Conservation (phyloP, 176 grass and related monocot genomes). For the Olyra latifolia region DNA sequence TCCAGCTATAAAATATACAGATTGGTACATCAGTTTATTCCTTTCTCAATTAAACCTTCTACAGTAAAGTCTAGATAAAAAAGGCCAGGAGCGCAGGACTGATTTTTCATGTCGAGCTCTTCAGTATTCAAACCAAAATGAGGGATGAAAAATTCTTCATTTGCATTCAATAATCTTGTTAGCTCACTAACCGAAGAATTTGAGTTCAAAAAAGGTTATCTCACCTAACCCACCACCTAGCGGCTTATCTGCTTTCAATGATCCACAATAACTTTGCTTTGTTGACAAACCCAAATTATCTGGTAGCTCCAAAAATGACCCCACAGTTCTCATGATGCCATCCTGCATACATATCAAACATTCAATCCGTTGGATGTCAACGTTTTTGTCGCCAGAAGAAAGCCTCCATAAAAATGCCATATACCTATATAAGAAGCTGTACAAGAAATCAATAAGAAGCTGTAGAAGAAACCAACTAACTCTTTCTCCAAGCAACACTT, state of each 20-base stretch:
- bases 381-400: not conserved
- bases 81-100: too few species aligned
- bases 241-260: conserved; percentile 68
- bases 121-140: too few species aligned
- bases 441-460: conserved; percentile 25
- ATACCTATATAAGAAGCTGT: not conserved
- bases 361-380: conserved; percentile 20
- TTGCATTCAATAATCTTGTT: too few species aligned
- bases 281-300: conserved; percentile 43
- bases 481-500: conserved; percentile 6
- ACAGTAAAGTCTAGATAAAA: too few species aligned
- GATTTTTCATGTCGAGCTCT: too few species aligned
- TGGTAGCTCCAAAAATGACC: conserved; percentile 63
- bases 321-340: conserved; percentile 53
- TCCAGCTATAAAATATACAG: too few species aligned
- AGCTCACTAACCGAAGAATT: too few species aligned
- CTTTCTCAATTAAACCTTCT: too few species aligned
- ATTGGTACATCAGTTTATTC: too few species aligned
- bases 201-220: conserved; percentile 1
- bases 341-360: conserved; percentile 57
- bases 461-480: too few species aligned
- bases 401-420: not conserved
- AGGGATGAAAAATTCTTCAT: too few species aligned
- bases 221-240: conserved; percentile 86
- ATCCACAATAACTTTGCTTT: conserved; percentile 37